phyloP scores from a whole-genome alignment of 345 rosid genomes.

The Tarenaya hassleriana region DNA sequence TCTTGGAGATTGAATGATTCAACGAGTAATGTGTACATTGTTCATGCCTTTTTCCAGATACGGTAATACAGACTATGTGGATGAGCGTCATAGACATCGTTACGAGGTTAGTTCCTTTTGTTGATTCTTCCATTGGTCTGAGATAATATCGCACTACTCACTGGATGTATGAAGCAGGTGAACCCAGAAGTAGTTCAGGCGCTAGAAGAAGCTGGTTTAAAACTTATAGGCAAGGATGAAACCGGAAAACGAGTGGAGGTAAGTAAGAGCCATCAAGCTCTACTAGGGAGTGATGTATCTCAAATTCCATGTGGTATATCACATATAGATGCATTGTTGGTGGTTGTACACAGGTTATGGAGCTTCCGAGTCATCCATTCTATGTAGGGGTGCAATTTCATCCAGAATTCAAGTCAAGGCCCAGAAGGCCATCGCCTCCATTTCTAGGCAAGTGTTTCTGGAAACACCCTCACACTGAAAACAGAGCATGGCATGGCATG shows the following conservation, averaged over 20 bases:
- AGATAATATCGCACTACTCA: constrained; percentile 4
- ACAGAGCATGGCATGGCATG: too few species aligned
- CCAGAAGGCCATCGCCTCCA: constrained; percentile 83
- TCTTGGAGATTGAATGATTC: too few species aligned
- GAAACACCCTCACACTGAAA: too few species aligned
- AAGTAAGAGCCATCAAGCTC: too few species aligned
- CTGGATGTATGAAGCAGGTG: constrained; percentile 48
- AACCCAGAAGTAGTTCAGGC: constrained; percentile 64
- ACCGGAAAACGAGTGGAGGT: constrained; percentile 87
- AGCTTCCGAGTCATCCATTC: constrained; percentile 55
- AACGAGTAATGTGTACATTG: too few species aligned
- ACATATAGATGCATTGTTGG: constrained; percentile 7
- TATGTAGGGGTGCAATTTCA: constrained; percentile 82
- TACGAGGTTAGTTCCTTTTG: constrained; percentile 92
- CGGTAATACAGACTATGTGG: constrained; percentile 46
- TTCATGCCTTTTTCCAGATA: constrained; percentile 48
- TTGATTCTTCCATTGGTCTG: not conserved
- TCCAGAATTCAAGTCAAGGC: constrained; percentile 95
- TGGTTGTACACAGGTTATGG: constrained; percentile 47
- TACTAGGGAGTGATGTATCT: too few species aligned
- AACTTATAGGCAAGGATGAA: constrained; percentile 91
- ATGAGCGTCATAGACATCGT: constrained; percentile 93
- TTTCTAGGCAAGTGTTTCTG: constrained; percentile 48
- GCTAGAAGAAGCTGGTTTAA: constrained; percentile 81
- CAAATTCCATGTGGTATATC: too few species aligned